Base-by-base conservation (phyloP, 441 rosid genomes). In the Erodium trifolium region DNA sequence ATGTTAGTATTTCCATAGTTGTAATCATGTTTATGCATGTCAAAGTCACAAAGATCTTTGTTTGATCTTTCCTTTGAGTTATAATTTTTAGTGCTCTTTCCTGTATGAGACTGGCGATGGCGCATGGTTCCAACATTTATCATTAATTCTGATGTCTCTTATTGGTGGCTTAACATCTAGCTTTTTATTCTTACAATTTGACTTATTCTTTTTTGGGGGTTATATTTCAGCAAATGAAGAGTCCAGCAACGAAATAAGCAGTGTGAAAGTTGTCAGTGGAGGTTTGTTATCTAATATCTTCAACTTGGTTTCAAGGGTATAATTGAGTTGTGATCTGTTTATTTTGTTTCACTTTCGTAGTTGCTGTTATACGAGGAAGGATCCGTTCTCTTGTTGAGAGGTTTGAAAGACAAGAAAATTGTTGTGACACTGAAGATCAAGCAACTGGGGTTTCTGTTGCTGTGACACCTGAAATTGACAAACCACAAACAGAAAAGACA, bases 381-480 rank as follows among this genome's bases (percentile, higher is more conserved):
- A 94, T 97, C 9, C 98, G 99, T 64, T 70, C 87, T 47, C 85
- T 92, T 68, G 99, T 94, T 53, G 99, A 92, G 86, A 88, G 75
- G 82, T 94, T 94, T 81, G 99, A 94, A 79, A 87, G 85, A 73
- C 86, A 85, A 72, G 95, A 93, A 69, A 82, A 37, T 37, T 37
- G 65, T 70, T 66, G 65, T 70, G 51, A 51, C 67, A 53, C 19
- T 53, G 60, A 53, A 53, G 60, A 53, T 53, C 60, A 53, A 53
- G 60, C 60, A 53, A 53, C 23, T 53, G 60, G 14, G 18, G 19
- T 53, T 14, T 16, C 60, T 53, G 16, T 16, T 53, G 6, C 23
- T 53, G 60, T 53, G 60, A 16, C 60, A 14, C 60, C 60, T 53
- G 60, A 53, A 53, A 53, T 14, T 16, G 60, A 7, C 60, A 53